phyloP scores from a whole-genome alignment of 805 yeast species.

The Lipomyces sp. region DNA sequence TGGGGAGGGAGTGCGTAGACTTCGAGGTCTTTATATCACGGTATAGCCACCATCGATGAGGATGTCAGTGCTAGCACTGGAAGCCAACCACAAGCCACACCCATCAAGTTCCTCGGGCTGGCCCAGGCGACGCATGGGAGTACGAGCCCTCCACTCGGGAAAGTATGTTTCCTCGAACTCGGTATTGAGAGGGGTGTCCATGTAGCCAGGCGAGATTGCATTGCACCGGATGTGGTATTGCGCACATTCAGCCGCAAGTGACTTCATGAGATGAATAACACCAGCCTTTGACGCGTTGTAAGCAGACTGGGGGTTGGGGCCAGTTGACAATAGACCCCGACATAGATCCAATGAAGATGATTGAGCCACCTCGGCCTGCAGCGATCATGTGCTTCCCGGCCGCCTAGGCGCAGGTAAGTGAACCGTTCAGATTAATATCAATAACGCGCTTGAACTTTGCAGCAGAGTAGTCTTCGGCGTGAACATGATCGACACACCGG shows the following conservation, averaged over 20 bases:
- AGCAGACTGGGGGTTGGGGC: conserved; percentile 72
- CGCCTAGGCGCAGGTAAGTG: conserved; percentile 67
- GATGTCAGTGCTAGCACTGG: conserved; percentile 62
- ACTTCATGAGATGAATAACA: conserved; percentile 66
- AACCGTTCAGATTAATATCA: conserved; percentile 69
- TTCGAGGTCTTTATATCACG: conserved; percentile 25
- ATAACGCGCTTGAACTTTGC: conserved; percentile 65
- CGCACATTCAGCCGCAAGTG: conserved; percentile 78
- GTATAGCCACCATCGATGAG: conserved; percentile 68
- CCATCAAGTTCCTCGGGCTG: conserved; percentile 71
- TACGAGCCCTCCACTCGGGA: conserved; percentile 64
- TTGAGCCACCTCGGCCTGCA: conserved; percentile 59
- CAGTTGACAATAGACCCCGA: conserved; percentile 72
- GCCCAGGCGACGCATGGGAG: conserved; percentile 71
- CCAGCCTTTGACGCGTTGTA: conserved; percentile 77
- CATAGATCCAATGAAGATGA: conserved; percentile 73
- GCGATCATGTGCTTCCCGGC: conserved; percentile 69
- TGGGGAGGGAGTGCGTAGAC: too few species aligned
- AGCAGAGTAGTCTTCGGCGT: conserved; percentile 70
- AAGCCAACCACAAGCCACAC: conserved; percentile 64
- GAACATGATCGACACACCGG: conserved; percentile 72
- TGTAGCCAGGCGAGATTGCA: conserved; percentile 71
- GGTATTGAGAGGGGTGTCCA: conserved; percentile 70
- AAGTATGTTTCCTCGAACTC: conserved; percentile 55
- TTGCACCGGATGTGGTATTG: conserved; percentile 67